Evolutionary conservation across 2,329 filamentous ascomycete genomes (phyloP), one percentile per base, ranked within the genome.

Genomic region (Ophiocordyceps sinensis): DNA sequence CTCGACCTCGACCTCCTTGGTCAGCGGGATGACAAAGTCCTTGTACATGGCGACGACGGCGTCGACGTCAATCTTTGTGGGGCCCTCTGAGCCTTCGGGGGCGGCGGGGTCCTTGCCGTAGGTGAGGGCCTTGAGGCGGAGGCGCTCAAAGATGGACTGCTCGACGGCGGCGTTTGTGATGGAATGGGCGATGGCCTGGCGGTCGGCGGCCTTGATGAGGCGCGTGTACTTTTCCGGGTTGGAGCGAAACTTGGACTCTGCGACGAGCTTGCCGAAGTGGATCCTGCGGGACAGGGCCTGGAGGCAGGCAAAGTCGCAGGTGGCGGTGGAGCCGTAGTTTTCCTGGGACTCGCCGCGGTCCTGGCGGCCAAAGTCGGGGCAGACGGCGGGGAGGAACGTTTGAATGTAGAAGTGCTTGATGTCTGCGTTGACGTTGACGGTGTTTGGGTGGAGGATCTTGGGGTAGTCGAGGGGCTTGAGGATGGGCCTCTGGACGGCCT

Each of bases 241-340:
- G 37, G 82, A 80, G 52, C 75, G 75, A 64, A 95, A 98, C 66
- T 98, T 98, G 44, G 82, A 80, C 70, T 98, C 91, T 36, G 91
- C 91, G 9, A 98, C 91, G 55, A 96, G 96, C 66, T 96, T 98
- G 51, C 91, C 91, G 65, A 94, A 98, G 63, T 98, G 91, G 51
- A 98, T 91, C 42, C 91, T 73, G 35, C 89, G 75, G 32, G 85
- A 93, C 37, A 98, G 66, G 4, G 91, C 84, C 67, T 98, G 91
- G 48, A 98, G 68, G 53, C 84, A 89, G 41, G 77, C 73, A 45
- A 98, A 91, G 62, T 98, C 91, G 58, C 83, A 87, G 1, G 86
- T 94, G 2, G 87, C 89, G 1, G 88, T 74, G 6, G 85, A 93
- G 14, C 91, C 91, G 65, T 96, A 98, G 65, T 98, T 95, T 64